These are phyloP conservation scores for Ophiocordyceps camponoti-floridani DNA, from an alignment of 2,329 filamentous ascomycete species.

Conservation along the genomic window DNA sequence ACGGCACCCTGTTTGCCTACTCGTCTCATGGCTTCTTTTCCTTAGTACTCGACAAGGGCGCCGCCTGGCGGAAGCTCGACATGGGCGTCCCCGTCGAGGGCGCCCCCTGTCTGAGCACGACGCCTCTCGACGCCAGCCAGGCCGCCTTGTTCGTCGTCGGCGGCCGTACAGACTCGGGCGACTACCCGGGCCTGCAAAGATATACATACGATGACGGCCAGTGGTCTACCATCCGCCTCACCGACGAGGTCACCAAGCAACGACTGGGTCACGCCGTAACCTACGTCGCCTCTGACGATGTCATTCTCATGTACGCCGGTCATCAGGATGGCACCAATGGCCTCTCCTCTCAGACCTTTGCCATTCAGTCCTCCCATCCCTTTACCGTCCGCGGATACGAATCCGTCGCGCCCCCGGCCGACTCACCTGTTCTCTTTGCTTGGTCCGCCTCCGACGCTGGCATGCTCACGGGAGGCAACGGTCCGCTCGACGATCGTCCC, in stretches of 20 bases:
- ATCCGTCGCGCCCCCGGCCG: constrained; percentile 41
- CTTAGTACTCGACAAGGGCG: constrained; percentile 48
- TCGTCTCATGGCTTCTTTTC: constrained; percentile 60
- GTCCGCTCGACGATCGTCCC: constrained; percentile 38
- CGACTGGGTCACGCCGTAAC: constrained; percentile 58
- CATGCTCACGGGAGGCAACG: constrained; percentile 50
- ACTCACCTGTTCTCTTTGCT: constrained; percentile 52
- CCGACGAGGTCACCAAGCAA: constrained; percentile 40
- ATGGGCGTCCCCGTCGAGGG: constrained; percentile 55
- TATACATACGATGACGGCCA: constrained; percentile 34
- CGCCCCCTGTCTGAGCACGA: constrained; percentile 58
- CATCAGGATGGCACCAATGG: constrained; percentile 38
- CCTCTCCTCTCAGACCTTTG: constrained; percentile 57
- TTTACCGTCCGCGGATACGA: constrained; percentile 42
- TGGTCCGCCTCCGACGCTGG: constrained; percentile 57
- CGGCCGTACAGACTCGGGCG: constrained; percentile 34
- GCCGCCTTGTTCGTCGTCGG: constrained; percentile 68
- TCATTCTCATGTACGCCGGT: constrained; percentile 69
- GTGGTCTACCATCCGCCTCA: constrained; percentile 29
- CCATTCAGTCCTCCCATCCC: constrained; percentile 47
- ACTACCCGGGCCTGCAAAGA: constrained; percentile 61
- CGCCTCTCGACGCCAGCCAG: constrained; percentile 35
- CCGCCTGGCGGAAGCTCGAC: constrained; percentile 49
- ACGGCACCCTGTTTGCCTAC: constrained; percentile 74
- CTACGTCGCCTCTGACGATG: constrained; percentile 52